Base-by-base conservation (phyloP, 768 basidiomycete species). In the Tubosaeta brunneosetosa region DNA sequence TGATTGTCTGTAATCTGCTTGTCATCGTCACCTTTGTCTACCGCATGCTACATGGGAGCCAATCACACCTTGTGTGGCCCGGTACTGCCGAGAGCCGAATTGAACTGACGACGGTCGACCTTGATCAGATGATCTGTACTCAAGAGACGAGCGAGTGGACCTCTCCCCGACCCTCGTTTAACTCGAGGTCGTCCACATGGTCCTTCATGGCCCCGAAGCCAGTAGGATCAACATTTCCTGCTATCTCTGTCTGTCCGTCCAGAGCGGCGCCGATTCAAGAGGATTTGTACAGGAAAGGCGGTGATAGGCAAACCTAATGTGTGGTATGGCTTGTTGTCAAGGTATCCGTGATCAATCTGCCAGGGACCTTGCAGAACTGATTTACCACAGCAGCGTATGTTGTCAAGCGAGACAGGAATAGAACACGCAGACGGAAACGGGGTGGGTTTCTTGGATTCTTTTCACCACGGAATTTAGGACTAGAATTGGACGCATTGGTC, bases 1-100 rank as follows among this genome's bases (percentile, higher is more conserved):
- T 48, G 17, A n/a, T 57, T 25, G 41, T 60, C 5, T 60, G 58
- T 27, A 56, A 59, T 34, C 34, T 53, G 22, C 44, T 59, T 16
- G 58, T 59, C 16, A 53, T 59, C 19, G 50, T 50, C 22, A 42
- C 46, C 7, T 60, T 51, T 10, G 4, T 57, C 25, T 60, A 50
- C n/a, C 55, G 52, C 31, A 26, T 51, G 31, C 26, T 43, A 17
- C 31, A n/a, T 45, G 34, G 33, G 34, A 40, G 31, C 17, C 27
- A 44, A 9, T n/a, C 27, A 3, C 17, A n/a, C 13, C 25, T 38
- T 41, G 10, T 11, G 31, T 9, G 10, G 11, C 25, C 22, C 12
- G 27, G 11, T 27, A 27, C 27, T 13, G 9, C 38, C 13, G n/a
- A 26, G 46, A 47, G 46, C 22, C 25, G 16, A 13, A 22, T 49